These are phyloP conservation scores for Danielozyma ontarioensis DNA, from an alignment of 805 yeast species.

Conservation along the genomic window DNA sequence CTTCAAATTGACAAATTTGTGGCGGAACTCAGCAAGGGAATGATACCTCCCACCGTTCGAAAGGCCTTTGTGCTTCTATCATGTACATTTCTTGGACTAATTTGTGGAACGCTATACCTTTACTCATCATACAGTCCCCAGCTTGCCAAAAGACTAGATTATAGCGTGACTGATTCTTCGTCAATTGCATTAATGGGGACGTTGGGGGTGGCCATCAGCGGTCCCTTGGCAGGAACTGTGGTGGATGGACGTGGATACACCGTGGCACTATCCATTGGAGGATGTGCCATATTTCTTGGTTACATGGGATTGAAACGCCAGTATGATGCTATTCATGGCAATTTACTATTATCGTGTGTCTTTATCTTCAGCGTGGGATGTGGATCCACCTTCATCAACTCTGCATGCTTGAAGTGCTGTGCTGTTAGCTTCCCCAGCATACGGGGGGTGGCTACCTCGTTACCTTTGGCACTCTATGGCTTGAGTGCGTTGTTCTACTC, in stretches of 20 bases:
- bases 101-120: constrained; percentile 70
- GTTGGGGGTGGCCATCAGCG: constrained; percentile 56
- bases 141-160: constrained; percentile 50
- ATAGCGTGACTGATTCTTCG: constrained; percentile 61
- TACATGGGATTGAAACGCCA: constrained; percentile 52
- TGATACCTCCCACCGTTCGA: constrained; percentile 10
- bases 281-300: constrained; percentile 44
- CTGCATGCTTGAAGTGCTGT: constrained; percentile 67
- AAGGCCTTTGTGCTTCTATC: constrained; percentile 17
- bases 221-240: constrained; percentile 62
- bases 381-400: constrained; percentile 64
- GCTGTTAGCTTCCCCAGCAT: constrained; percentile 63
- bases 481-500: constrained; percentile 68
- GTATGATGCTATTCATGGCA: constrained; percentile 35
- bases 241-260: constrained; percentile 63
- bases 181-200: constrained; percentile 64
- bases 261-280: constrained; percentile 47
- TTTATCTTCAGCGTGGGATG: constrained; percentile 55
- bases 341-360: constrained; percentile 37
- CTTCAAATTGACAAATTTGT: too few species aligned
- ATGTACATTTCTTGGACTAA: constrained; percentile 41
- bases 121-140: constrained; percentile 80
- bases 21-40: too few species aligned
- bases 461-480: constrained; percentile 73
- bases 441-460: constrained; percentile 70